Base-by-base conservation (phyloP, 1,284 basidiomycete species). In the Pyrrhoderma lamaoense region DNA sequence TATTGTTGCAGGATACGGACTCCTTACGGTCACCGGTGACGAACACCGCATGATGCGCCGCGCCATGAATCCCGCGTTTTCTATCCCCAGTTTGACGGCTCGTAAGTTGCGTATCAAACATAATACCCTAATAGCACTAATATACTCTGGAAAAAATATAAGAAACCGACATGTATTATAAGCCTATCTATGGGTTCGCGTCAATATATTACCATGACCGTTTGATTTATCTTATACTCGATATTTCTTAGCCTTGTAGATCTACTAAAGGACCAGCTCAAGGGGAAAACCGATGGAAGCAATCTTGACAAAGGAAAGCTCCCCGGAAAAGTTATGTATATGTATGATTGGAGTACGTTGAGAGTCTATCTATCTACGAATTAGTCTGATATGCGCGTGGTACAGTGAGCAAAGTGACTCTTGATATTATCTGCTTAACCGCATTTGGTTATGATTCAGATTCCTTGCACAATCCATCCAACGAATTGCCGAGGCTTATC, bases 141-240 rank as follows among this genome's bases (percentile, higher is more conserved):
- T n/a, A n/a, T n/a, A n/a, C n/a, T n/a, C n/a, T n/a, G n/a, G n/a
- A n/a, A n/a, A n/a, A n/a, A n/a, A n/a, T 13, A 19, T 14, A 52
- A 77, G 74, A 77, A 58, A 73, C 66, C 23, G 70, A 74, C 47
- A 71, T 74, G 70, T 77, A 74, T 55, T 71, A 73, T 49, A 67
- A 72, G 22, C 63, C 71, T 1, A 69, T 74, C 37, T 69, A 74
- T 47, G 64, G 64, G 74, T 75, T 50, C n/a, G 60, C 56, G 1
- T 38, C 11, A 31, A 23, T 40, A 14, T 16, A 13, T 16, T 40
- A 14, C 35, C 16, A 31, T 31, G 27, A 31, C 27, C 5, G 27
- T 11, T 31, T 31, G 27, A 31, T 11, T 31, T 11, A 31, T 31
- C 11, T 11, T 31, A 31, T 5, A 31, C 27, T 11, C 27, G 11